Evolutionary conservation across 2,329 filamentous ascomycete genomes (phyloP).

Genomic region (Fusarium sp.): DNA sequence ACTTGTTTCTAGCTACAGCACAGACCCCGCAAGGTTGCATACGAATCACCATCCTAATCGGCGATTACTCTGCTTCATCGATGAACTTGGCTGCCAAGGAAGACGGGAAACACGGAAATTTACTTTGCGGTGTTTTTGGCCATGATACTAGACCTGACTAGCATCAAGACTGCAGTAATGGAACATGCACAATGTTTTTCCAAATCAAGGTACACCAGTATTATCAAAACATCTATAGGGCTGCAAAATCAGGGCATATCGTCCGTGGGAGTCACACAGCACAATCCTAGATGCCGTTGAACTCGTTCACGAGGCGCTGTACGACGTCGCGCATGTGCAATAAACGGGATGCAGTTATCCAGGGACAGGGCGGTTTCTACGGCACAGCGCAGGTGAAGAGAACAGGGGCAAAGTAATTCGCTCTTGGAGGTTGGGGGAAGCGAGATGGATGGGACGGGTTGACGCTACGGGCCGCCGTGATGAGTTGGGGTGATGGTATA

Average conservation of each 20-base stretch:
- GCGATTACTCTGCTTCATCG: constrained; percentile 30
- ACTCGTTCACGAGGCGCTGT: constrained; percentile 39
- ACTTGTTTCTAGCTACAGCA: constrained; percentile 16
- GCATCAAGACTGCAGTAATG: neutral
- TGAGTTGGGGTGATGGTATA: constrained; percentile 13
- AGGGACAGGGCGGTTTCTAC: constrained; percentile 28
- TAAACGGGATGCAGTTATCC: constrained; percentile 17
- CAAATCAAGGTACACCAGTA: neutral
- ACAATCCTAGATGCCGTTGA: constrained; percentile 5
- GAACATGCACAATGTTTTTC: neutral
- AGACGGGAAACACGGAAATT: constrained; percentile 29
- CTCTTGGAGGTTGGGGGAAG: constrained; percentile 40
- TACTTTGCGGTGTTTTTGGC: constrained; percentile 29
- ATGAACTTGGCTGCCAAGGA: constrained; percentile 23
- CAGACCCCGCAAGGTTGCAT: constrained; percentile 16
- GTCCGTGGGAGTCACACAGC: neutral
- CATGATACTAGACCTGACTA: constrained; percentile 1
- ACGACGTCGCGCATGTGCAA: constrained; percentile 38
- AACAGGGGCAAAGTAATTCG: constrained; percentile 43
- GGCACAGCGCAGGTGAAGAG: constrained; percentile 20
- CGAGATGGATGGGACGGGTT: constrained; percentile 40
- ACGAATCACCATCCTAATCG: constrained; percentile 26
- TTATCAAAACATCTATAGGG: constrained; percentile 35
- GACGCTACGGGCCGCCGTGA: constrained; percentile 32
- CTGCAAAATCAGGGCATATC: constrained; percentile 27